Conservation (phyloP, 1,284 basidiomycete species). For the Boletus nobilissimus region DNA sequence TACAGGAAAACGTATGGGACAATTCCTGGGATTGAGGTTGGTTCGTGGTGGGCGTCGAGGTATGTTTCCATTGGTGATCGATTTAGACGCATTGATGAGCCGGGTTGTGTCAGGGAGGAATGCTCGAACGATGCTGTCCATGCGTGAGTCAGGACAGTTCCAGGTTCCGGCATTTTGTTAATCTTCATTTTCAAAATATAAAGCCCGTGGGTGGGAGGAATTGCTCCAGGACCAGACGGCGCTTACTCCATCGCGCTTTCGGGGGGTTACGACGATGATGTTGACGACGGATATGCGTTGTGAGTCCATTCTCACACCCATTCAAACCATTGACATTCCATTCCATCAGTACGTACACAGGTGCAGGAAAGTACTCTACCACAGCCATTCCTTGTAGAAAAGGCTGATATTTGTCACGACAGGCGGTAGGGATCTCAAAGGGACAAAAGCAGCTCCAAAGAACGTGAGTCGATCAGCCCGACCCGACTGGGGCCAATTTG, state of each 20-base stretch:
- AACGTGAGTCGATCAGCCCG: conserved; percentile 61
- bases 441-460: conserved; percentile 79
- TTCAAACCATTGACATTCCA: not conserved
- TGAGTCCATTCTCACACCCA: conserved; percentile 52
- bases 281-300: conserved; percentile 84
- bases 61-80: conserved; percentile 31
- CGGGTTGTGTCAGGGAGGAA: conserved; percentile 55
- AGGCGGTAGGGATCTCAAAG: conserved; percentile 85
- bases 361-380: conserved; percentile 60
- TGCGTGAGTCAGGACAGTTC: conserved; percentile 61
- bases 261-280: conserved; percentile 87
- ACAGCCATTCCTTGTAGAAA: not conserved
- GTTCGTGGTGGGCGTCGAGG: conserved; percentile 82
- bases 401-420: not conserved
- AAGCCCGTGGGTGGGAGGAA: conserved; percentile 82
- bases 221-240: conserved; percentile 70
- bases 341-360: conserved; percentile 73
- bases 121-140: conserved; percentile 80
- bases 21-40: conserved; percentile 80
- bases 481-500: not conserved
- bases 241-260: conserved; percentile 84
- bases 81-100: not conserved
- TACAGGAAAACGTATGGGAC: conserved; percentile 49
- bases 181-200: conserved; percentile 34
- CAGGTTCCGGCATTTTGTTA: not conserved